phyloP scores from a whole-genome alignment of 164 flowering plant genomes.

The Cinnamomum chago region DNA sequence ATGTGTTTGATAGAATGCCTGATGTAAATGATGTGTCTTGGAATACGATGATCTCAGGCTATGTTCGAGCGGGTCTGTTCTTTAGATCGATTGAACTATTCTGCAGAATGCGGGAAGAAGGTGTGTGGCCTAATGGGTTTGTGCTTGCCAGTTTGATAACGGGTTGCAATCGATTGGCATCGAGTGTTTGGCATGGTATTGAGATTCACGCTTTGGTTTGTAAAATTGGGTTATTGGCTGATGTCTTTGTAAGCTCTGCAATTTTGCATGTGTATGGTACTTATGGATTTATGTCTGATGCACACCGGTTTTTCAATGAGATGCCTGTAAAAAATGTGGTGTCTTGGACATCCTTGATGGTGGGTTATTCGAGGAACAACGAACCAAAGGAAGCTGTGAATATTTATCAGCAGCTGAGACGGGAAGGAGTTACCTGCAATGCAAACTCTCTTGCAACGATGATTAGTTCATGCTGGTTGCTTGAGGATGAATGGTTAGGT shows the following conservation, averaged over 20 bases:
- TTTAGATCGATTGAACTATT: constrained; percentile 40
- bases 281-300: constrained; percentile 30
- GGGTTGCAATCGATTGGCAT: constrained; percentile 45
- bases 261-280: constrained; percentile 70
- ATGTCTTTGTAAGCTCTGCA: constrained; percentile 73
- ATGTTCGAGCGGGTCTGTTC: constrained; percentile 43
- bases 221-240: constrained; percentile 47
- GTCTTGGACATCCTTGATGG: constrained; percentile 90
- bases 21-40: constrained; percentile 63
- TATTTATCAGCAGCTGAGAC: constrained; percentile 45
- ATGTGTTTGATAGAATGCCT: constrained; percentile 59
- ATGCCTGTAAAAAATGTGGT: constrained; percentile 53
- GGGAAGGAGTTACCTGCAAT: constrained; percentile 44
- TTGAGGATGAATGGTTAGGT: constrained; percentile 52
- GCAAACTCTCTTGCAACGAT: constrained; percentile 53
- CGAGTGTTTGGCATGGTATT: constrained; percentile 43
- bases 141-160: constrained; percentile 56
- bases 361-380: constrained; percentile 41
- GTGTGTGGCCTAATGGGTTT: constrained; percentile 45
- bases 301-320: constrained; percentile 52
- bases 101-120: constrained; percentile 36
- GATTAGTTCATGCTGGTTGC: constrained; percentile 52
- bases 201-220: constrained; percentile 56
- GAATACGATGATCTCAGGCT: constrained; percentile 71
- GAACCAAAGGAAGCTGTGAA: constrained; percentile 35